Conservation (phyloP, 1,139 yeast genomes). For the Suhomyces atakaporum region DNA sequence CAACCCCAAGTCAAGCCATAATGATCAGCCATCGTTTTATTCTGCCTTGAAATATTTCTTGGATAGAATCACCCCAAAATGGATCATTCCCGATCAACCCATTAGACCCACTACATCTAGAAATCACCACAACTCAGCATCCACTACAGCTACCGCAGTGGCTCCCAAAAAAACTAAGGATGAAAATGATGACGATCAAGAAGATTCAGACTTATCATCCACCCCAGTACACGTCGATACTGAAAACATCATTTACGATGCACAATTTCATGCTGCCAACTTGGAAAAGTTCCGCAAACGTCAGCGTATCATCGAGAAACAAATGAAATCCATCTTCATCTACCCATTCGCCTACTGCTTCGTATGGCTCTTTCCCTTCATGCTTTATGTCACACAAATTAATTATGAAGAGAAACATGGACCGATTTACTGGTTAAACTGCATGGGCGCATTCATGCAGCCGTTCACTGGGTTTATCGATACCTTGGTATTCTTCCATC, state of each 20-base stretch:
- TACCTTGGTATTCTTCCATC: conserved; percentile 67
- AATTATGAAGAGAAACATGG: conserved; percentile 49
- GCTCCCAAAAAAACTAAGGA: conserved; percentile 1
- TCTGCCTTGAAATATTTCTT: conserved; percentile 37
- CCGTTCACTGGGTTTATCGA: conserved; percentile 82
- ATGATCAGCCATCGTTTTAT: conserved; percentile 38
- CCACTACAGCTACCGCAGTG: conserved; percentile 3
- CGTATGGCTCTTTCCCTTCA: conserved; percentile 80
- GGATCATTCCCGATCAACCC: conserved; percentile 30
- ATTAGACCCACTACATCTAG: not conserved
- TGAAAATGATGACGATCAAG: conserved; percentile 11
- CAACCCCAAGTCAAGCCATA: conserved; percentile 13
- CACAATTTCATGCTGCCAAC: conserved; percentile 59
- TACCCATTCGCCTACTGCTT: conserved; percentile 82
- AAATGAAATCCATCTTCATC: conserved; percentile 76
- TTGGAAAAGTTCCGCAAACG: conserved; percentile 60
- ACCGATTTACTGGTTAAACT: conserved; percentile 65
- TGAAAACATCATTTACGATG: conserved; percentile 24
- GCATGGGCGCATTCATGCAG: conserved; percentile 72
- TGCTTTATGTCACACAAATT: conserved; percentile 64
- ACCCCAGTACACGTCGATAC: conserved; percentile 19
- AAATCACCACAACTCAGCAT: conserved; percentile 3
- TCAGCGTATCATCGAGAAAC: conserved; percentile 69
- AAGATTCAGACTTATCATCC: conserved; percentile 9
- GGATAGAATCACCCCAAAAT: conserved; percentile 32